Conservation (phyloP, 73 alveolate genomes). For the Tetrahymena elliotti region DNA sequence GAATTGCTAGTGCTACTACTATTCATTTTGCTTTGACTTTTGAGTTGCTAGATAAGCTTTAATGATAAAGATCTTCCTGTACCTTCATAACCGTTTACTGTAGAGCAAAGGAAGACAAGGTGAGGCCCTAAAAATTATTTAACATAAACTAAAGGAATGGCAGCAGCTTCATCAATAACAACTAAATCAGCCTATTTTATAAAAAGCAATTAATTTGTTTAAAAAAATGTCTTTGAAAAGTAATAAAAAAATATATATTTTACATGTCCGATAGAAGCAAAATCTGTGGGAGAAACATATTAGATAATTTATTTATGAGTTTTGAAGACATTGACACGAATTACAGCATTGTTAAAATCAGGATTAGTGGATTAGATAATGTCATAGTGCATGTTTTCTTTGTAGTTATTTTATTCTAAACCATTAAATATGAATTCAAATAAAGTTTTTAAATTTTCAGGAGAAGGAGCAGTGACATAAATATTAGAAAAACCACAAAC, state of each 20-base stretch:
- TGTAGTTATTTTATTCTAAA: constrained; percentile 85
- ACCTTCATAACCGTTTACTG: constrained; percentile 99
- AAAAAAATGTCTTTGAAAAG: no score
- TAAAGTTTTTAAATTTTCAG: constrained; percentile 95
- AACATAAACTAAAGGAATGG: constrained; percentile 95
- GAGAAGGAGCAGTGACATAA: constrained; percentile 98
- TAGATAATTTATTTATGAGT: constrained; percentile 91
- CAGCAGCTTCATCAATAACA: constrained; percentile 99
- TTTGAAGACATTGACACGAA: constrained; percentile 72
- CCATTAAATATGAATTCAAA: constrained; percentile 96
- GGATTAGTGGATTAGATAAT: constrained; percentile 80
- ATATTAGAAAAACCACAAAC: constrained; percentile 96
- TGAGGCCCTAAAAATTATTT: constrained; percentile 89
- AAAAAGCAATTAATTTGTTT: no score
- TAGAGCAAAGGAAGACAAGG: constrained; percentile 91
- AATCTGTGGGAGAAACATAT: constrained; percentile 86
- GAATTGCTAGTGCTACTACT: constrained; percentile 43
- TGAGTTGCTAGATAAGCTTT: constrained; percentile 68
- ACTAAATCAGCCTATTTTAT: constrained; percentile 80
- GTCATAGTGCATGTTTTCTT: constrained; percentile 87
- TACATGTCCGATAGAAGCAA: constrained; percentile 54
- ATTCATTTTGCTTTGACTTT: constrained; percentile 42
- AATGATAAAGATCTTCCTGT: constrained; percentile 92
- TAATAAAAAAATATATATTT: no score
- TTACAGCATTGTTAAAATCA: constrained; percentile 84